Evolutionary conservation across 176 grass and related monocot species (phyloP).

Genomic region (Otatea glauca): DNA sequence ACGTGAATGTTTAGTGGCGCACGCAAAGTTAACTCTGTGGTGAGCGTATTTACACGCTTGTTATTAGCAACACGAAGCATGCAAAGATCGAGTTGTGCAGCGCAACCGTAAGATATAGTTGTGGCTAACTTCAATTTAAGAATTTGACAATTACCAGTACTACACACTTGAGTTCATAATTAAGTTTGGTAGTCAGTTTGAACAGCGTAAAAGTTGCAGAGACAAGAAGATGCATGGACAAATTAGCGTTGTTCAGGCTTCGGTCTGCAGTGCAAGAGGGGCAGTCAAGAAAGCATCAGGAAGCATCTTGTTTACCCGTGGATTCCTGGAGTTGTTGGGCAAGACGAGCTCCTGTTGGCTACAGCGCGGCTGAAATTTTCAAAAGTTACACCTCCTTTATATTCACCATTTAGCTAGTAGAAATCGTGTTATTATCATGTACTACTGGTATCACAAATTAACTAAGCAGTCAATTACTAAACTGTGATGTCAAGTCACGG

Average conservation of each 20-base stretch:
- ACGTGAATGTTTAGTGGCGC: constrained; percentile 1
- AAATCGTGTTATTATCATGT: not conserved
- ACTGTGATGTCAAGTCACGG: constrained; percentile 25
- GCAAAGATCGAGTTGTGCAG: constrained; percentile 31
- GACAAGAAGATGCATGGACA: constrained; percentile 6
- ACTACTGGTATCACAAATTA: constrained; percentile 18
- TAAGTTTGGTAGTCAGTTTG: not conserved
- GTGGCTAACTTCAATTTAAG: not conserved
- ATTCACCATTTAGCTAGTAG: not conserved
- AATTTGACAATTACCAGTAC: not conserved
- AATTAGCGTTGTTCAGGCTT: constrained; percentile 1
- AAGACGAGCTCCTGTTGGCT: constrained; percentile 26
- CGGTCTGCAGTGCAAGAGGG: not conserved
- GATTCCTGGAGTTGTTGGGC: constrained; percentile 43
- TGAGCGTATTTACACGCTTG: not conserved
- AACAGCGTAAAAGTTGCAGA: not conserved
- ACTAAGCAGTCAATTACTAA: not conserved
- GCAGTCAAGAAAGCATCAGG: constrained; percentile 29
- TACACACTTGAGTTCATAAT: not conserved
- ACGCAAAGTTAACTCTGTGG: constrained; percentile 11
- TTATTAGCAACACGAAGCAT: not conserved
- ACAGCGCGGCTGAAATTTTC: constrained; percentile 31
- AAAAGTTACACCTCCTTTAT: constrained; percentile 22
- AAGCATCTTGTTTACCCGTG: constrained; percentile 30
- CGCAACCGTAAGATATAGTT: not conserved